Conservation (phyloP, 495 filamentous ascomycete species). For the Neurospora sublineolata region DNA sequence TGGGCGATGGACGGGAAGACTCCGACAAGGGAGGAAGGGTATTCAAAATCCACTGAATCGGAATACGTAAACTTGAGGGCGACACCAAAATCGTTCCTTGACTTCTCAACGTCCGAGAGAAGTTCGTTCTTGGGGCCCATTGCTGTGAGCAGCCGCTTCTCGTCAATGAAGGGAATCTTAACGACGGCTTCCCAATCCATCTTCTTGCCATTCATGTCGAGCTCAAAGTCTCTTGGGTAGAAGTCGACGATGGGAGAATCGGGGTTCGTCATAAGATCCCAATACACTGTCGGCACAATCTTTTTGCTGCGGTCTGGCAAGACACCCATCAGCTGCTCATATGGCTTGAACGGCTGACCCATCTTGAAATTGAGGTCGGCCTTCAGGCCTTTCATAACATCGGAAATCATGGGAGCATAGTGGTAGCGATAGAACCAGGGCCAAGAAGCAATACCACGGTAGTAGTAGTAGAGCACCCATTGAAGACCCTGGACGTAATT, state of each 20-base stretch:
- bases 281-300: constrained; percentile 82
- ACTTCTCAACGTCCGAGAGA: constrained; percentile 63
- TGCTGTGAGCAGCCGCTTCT: constrained; percentile 67
- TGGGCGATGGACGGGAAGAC: constrained; percentile 82
- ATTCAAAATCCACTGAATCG: constrained; percentile 60
- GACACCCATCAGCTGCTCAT: constrained; percentile 97
- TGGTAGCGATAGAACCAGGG: constrained; percentile 97
- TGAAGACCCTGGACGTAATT: constrained; percentile 98
- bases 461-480: constrained; percentile 98
- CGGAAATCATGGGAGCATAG: constrained; percentile 86
- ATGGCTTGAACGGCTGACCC: constrained; percentile 88
- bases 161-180: constrained; percentile 98
- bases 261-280: constrained; percentile 79
- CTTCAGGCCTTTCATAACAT: constrained; percentile 77
- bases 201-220: constrained; percentile 99
- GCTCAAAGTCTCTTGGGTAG: constrained; percentile 92
- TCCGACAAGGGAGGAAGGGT: constrained; percentile 76
- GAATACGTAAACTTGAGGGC: constrained; percentile 87
- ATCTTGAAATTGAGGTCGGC: constrained; percentile 87
- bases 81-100: constrained; percentile 82
- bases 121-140: constrained; percentile 74
- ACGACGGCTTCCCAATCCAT: constrained; percentile 99
- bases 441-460: constrained; percentile 93
- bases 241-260: constrained; percentile 97
- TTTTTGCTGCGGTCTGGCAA: constrained; percentile 92